A percentile compares a stretch with the other conserved stretches of the same genome.
Conservation (phyloP, 2,329 filamentous ascomycete genomes). For the Fusarium mangiferae region DNA sequence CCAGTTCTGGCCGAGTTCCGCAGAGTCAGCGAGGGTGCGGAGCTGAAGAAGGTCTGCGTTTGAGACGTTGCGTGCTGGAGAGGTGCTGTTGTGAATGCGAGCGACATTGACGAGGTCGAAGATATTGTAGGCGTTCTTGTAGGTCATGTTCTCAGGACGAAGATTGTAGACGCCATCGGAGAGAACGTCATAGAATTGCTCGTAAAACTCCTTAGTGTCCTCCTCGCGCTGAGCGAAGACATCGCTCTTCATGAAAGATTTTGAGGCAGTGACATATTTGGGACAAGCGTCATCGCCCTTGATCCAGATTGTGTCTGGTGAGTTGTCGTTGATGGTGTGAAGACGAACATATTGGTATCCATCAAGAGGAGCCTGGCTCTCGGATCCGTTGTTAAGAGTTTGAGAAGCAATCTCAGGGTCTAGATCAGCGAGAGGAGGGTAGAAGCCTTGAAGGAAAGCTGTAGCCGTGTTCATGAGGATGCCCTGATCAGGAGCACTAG, state of each 20-base stretch:
- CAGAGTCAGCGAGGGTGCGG: slow-evolving; percentile 47
- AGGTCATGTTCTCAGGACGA: slow-evolving; percentile 46
- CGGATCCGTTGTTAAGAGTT: slow-evolving; percentile 47
- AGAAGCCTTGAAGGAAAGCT: slow-evolving; percentile 50
- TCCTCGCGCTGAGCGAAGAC: slow-evolving; percentile 40
- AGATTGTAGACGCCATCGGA: slow-evolving; percentile 47
- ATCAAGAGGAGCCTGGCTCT: slow-evolving; percentile 44
- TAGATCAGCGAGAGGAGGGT: slow-evolving; percentile 46
- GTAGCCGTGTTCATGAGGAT: slow-evolving; percentile 51
- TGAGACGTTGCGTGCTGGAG: slow-evolving; percentile 45
- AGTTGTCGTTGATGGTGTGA: slow-evolving; percentile 45
- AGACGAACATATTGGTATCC: slow-evolving; percentile 51
- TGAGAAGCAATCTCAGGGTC: slow-evolving; percentile 42
- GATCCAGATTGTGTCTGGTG: slow-evolving; percentile 51
- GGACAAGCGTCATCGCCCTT: slow-evolving; percentile 51
- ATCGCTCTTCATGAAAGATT: slow-evolving; percentile 45
- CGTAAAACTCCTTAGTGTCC: slow-evolving; percentile 47
- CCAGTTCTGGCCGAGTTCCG: slow-evolving; percentile 48
- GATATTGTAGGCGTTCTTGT: slow-evolving; percentile 50
- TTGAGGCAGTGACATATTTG: slow-evolving; percentile 39
- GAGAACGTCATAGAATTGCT: slow-evolving; percentile 45
- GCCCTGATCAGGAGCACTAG: slow-evolving; percentile 47
- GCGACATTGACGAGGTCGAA: slow-evolving; percentile 52
- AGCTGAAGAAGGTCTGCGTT: slow-evolving; percentile 48
- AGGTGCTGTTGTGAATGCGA: slow-evolving; percentile 47